Evolutionary conservation across 805 yeast genomes (phyloP).

Genomic region (Monosporozyma yasuniensis): DNA sequence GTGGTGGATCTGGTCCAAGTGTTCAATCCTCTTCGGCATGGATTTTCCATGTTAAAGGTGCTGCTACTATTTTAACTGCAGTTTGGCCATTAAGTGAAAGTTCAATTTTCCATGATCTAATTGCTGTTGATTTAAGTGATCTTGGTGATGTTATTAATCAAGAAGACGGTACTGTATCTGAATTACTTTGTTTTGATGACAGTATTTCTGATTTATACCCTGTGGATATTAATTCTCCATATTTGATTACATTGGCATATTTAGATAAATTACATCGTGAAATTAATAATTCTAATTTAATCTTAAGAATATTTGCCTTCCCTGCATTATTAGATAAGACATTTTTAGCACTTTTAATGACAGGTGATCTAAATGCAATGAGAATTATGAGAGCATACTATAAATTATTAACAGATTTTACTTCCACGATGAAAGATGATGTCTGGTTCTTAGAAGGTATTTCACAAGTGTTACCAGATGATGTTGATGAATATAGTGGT

Average conservation of each 20-base stretch:
- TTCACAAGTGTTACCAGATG: conserved; percentile 78
- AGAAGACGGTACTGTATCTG: conserved; percentile 37
- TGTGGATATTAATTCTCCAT: conserved; percentile 73
- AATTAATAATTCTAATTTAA: conserved; percentile 75
- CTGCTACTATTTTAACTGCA: conserved; percentile 89
- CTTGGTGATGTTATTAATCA: conserved; percentile 53
- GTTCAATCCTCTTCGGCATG: conserved; percentile 86
- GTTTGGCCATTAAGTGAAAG: conserved; percentile 84
- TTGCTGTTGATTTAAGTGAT: conserved; percentile 85
- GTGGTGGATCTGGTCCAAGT: conserved; percentile 11
- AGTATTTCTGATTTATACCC: conserved; percentile 83
- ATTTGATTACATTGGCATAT: conserved; percentile 77
- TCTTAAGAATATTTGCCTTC: conserved; percentile 79
- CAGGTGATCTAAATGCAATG: conserved; percentile 83
- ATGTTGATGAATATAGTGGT: conserved; percentile 84
- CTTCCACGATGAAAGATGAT: conserved; percentile 76
- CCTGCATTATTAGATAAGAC: conserved; percentile 84
- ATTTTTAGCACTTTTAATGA: conserved; percentile 66
- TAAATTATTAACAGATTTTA: conserved; percentile 67
- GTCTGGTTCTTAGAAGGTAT: conserved; percentile 95
- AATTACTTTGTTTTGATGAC: conserved; percentile 73
- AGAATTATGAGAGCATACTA: conserved; percentile 86
- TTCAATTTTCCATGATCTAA: conserved; percentile 57
- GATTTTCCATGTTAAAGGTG: conserved; percentile 95
- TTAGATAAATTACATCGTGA: conserved; percentile 77